A percentile compares a stretch with the other conserved stretches of the same genome.
Evolutionary conservation across 176 grass and related monocot species (phyloP).

Genomic region (Musa schizocarpa): DNA sequence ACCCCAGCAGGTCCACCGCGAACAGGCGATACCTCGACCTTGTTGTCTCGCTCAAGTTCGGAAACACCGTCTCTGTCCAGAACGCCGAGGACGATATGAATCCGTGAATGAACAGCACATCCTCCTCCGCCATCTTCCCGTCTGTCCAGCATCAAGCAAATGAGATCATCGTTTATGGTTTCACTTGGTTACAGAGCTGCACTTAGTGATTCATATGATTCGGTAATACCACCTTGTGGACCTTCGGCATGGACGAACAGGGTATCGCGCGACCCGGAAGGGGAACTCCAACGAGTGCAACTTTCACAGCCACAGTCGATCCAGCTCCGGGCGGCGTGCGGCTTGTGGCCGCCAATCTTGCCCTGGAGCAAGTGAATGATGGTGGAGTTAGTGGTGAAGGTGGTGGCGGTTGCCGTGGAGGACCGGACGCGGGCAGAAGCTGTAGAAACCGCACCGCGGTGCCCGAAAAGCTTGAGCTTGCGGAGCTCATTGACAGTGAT

Average conservation of each 20-base stretch:
- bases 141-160: constrained; percentile 14
- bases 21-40: constrained; percentile 40
- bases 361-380: constrained; percentile 71
- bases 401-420: constrained; percentile 3
- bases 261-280: constrained; percentile 32
- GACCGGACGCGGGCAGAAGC: constrained; percentile 13
- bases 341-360: constrained; percentile 36
- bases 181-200: background rate
- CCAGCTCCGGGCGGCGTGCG: constrained; percentile 57
- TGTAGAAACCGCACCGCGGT: background rate
- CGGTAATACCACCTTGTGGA: constrained; percentile 29
- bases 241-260: constrained; percentile 85
- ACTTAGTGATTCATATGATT: background rate
- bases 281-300: constrained; percentile 48
- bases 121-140: constrained; percentile 30
- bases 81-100: constrained; percentile 51
- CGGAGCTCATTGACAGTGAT: constrained; percentile 24
- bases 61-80: constrained; percentile 53
- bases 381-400: constrained; percentile 60
- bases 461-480: constrained; percentile 22
- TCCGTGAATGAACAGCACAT: constrained; percentile 50
- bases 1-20: constrained; percentile 45
- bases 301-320: constrained; percentile 86
- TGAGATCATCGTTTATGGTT: background rate
- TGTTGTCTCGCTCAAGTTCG: constrained; percentile 28